Evolutionary conservation across 306 rosid species (phyloP).

Genomic region (Inga leiocalycina): DNA sequence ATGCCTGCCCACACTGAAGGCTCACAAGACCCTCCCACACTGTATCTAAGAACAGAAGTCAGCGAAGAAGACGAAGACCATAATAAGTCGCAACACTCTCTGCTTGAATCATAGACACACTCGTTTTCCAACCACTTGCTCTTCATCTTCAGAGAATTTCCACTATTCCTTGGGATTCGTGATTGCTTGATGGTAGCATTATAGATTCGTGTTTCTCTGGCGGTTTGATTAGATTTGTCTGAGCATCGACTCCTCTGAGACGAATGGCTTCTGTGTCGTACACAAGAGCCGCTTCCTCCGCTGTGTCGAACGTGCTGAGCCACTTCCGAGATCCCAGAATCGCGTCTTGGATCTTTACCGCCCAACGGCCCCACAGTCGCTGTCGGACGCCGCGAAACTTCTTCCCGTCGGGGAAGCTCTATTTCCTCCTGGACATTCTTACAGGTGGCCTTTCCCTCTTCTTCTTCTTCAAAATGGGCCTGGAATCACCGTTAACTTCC

Average conservation of each 20-base stretch:
- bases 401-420: constrained; percentile 5
- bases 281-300: constrained; percentile 62
- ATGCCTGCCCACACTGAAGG: too few species aligned
- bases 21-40: too few species aligned
- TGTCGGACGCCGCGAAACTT: constrained; percentile 56
- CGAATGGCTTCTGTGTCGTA: constrained; percentile 62
- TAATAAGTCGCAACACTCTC: too few species aligned
- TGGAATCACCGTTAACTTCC: background rate
- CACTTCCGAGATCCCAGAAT: constrained; percentile 38
- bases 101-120: too few species aligned
- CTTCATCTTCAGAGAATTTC: too few species aligned
- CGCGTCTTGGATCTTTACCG: constrained; percentile 69
- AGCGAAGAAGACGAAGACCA: too few species aligned
- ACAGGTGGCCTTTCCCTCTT: background rate
- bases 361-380: constrained; percentile 68
- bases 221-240: constrained; percentile 46
- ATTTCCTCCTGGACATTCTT: background rate
- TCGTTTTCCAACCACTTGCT: too few species aligned
- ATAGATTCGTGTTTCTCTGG: too few species aligned
- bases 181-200: too few species aligned
- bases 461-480: background rate
- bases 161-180: too few species aligned
- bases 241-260: constrained; percentile 49
- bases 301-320: constrained; percentile 66
- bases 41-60: too few species aligned